phyloP scores from a whole-genome alignment of 345 rosid genomes.

The Punica granatum region DNA sequence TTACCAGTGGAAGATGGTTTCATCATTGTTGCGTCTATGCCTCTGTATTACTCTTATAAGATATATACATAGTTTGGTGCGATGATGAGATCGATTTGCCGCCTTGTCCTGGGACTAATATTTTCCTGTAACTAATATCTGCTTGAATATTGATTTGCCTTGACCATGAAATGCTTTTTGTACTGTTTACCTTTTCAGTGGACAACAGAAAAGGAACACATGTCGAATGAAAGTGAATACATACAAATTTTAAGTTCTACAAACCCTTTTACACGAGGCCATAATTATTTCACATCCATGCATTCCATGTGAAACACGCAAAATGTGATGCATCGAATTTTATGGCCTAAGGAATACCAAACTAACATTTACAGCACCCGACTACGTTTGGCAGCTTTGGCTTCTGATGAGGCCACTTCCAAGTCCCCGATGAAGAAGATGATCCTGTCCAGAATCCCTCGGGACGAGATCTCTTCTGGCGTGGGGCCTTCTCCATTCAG shows the following conservation, averaged over 20 bases:
- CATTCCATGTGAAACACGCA: too few species aligned
- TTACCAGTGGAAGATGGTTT: background rate
- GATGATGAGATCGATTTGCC: background rate
- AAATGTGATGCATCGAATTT: too few species aligned
- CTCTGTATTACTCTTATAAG: background rate
- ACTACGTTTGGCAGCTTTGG: slow-evolving; percentile 36
- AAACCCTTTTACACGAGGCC: too few species aligned
- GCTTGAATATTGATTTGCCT: too few species aligned
- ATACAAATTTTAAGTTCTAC: too few species aligned
- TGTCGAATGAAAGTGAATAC: too few species aligned
- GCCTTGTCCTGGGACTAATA: too few species aligned
- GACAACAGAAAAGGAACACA: too few species aligned
- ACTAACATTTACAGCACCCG: slow-evolving; percentile 12
- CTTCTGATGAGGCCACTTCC: slow-evolving; percentile 41
- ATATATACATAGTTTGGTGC: background rate
- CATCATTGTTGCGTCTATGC: background rate
- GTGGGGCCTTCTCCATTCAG: background rate
- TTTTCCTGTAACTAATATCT: too few species aligned
- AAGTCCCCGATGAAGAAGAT: slow-evolving; percentile 50
- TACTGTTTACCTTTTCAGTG: too few species aligned
- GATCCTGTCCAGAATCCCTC: slow-evolving; percentile 38
- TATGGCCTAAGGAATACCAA: background rate
- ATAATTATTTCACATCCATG: too few species aligned
- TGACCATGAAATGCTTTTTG: too few species aligned
- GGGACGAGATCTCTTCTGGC: slow-evolving; percentile 18